Base-by-base conservation (phyloP, 257 asterid species). In the Linaria vulgaris region DNA sequence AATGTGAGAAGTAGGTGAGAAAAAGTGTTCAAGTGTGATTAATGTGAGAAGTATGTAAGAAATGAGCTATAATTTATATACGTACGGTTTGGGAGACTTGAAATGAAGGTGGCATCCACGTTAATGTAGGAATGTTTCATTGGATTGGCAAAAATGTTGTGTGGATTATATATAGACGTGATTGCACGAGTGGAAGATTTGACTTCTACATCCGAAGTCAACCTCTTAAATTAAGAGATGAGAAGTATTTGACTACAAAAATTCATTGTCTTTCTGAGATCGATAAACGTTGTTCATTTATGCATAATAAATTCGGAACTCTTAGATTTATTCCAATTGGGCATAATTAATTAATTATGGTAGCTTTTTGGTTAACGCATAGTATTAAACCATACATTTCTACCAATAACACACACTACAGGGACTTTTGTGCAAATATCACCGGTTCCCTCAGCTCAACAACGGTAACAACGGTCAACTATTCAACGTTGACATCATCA, bases 71-170 rank as follows among this genome's bases (percentile, higher is more conserved):
- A 52, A 66, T 77, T 73, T 77, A 77, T 69, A 73, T 66, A 38
- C 3, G n/a, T 66, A 43, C 67, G 38, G 51, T 2, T 41, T 8
- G 2, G 9, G 84, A n/a, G n/a, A n/a, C n/a, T n/a, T n/a, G n/a
- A n/a, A n/a, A n/a, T n/a, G n/a, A n/a, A n/a, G n/a, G n/a, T 81
- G 85, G 78, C 64, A 63, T 34, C 64, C 90, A 81, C 94, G 83
- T 83, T 71, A 16, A 3, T 72, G 19, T 24, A 56, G 75, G 79
- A 75, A 45, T 61, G 61, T 62, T 71, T 80, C 77, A 44, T 63
- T 55, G 64, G 64, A 60, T 57, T 52, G 69, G 63, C 70, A 31
- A 61, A 63, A 59, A 49, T 47, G 74, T 51, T 68, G 70, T 77
- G 2, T 49, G 10, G 56, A 48, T 22, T 43, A n/a, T n/a, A n/a